Base-by-base conservation (phyloP, 1,284 basidiomycete genomes). In the Mycosarcoma mackinlayi region DNA sequence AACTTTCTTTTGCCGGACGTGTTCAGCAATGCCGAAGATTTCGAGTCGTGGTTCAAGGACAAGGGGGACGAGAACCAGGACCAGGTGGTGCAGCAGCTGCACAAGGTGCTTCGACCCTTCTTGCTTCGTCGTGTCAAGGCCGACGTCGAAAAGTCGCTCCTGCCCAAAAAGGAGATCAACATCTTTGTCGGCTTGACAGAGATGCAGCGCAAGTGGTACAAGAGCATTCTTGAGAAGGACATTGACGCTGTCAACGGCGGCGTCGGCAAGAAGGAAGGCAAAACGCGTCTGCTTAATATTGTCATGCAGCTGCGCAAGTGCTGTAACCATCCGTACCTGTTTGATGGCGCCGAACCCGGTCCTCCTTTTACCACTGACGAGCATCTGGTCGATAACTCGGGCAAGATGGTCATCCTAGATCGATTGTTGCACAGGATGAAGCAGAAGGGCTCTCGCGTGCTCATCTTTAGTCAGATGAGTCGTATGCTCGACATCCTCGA, bases 401-500 rank as follows among this genome's bases (percentile, higher is more conserved):
- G 94, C 59, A 98, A 98, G 85, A 97, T 98, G 94, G 86, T 95
- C 51, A 95, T 98, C 66, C 88, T 99, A 24, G 94, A 99, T 86
- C 97, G 94, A 83, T 86, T 98, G 0, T 88, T 98, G 33, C 56
- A 40, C 86, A 88, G 72, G 41, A 91, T 98, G 92, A 93, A 92
- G 83, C 89, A 86, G 37, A 94, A 95, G 83, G 95, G 94, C 11
- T 96, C 93, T 2, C 89, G 95, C 11, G 93, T 95, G 2, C 88
- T 98, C 69, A 97, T 98, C 73, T 98, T 99, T 86, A 94, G 92
- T 74, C 95, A 98, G 84, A 98, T 98, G 95, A 94, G 92, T 84
- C 91, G 95, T 39, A 90, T 94, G 24, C 85, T 92, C 25, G 96
- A 98, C 84, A 98, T 99, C 65, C 84, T 98, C 37, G 95, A 98